Evolutionary conservation across 345 rosid species (phyloP).

Genomic region (Gossypium stocksii): DNA sequence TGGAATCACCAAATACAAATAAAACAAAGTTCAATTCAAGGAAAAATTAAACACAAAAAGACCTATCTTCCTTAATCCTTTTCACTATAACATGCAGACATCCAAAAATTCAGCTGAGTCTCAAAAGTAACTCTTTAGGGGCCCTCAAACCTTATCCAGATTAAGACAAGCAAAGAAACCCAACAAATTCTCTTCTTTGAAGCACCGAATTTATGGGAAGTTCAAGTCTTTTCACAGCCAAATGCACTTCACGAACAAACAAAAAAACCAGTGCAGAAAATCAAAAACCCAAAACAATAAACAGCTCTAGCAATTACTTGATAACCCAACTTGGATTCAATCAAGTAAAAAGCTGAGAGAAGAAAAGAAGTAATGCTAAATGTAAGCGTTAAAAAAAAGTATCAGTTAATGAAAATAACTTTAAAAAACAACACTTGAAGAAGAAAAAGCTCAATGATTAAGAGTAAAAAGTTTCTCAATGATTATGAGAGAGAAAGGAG

Average conservation of each 20-base stretch:
- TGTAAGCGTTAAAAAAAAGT: neutral
- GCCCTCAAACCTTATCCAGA: neutral
- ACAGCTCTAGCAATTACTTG: neutral
- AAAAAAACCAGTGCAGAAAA: conserved; percentile 1
- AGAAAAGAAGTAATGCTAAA: neutral
- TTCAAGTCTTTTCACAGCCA: conserved; percentile 12
- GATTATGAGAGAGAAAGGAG: conserved; percentile 10
- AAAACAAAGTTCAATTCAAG: conserved; percentile 18
- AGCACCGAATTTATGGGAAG: conserved; percentile 14
- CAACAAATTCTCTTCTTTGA: neutral
- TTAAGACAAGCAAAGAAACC: neutral
- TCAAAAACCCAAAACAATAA: conserved; percentile 3
- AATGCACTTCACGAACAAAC: conserved; percentile 11
- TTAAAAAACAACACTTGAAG: neutral
- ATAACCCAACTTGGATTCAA: neutral
- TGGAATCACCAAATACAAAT: conserved; percentile 5
- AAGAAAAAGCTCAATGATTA: neutral
- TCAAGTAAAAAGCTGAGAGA: conserved; percentile 2
- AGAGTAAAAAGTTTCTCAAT: conserved; percentile 6
- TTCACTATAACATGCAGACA: neutral
- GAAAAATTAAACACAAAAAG: neutral
- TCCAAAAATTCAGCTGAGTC: neutral
- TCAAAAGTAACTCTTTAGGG: no score
- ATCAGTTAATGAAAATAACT: neutral
- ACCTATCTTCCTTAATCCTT: neutral